Percentiles rank a stretch among this genome's conserved stretches.
Conservation (phyloP, 2,329 filamentous ascomycete species). For the Clonostachys rosea region DNA sequence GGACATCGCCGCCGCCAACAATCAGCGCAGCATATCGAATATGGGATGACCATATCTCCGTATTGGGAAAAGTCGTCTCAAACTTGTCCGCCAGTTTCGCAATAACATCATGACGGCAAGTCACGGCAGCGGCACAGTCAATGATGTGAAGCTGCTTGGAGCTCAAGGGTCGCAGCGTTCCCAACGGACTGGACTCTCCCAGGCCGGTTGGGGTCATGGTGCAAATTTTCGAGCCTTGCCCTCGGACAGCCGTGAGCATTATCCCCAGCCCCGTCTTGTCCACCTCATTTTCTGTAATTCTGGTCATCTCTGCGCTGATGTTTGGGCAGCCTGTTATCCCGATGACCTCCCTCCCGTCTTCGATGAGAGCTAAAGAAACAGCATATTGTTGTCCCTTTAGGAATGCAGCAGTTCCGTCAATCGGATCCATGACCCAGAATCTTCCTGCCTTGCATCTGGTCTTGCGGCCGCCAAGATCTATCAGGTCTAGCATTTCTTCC, state of each 20-base stretch:
- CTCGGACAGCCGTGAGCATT: conserved; percentile 24
- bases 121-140: conserved; percentile 21
- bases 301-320: conserved; percentile 29
- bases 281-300: conserved; percentile 23
- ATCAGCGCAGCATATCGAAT: conserved; percentile 32
- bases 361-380: conserved; percentile 53
- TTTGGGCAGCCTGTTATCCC: conserved; percentile 61
- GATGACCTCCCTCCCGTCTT: conserved; percentile 50
- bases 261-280: conserved; percentile 23
- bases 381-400: conserved; percentile 58
- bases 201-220: conserved; percentile 12
- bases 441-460: conserved; percentile 17
- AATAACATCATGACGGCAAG: conserved; percentile 22
- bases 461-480: conserved; percentile 39
- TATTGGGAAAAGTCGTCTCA: conserved; percentile 24
- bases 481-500: conserved; percentile 55
- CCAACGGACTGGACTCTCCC: conserved; percentile 9
- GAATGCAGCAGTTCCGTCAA: conserved; percentile 61
- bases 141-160: conserved; percentile 21
- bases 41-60: conserved; percentile 32
- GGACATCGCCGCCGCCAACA: conserved; percentile 26
- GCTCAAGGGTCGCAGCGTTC: conserved; percentile 8
- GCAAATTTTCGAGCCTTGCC: conserved; percentile 18
- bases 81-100: conserved; percentile 16
- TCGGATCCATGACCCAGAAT: conserved; percentile 60